Base-by-base conservation (phyloP, 331 rosid genomes). In the Telfairia occidentalis region DNA sequence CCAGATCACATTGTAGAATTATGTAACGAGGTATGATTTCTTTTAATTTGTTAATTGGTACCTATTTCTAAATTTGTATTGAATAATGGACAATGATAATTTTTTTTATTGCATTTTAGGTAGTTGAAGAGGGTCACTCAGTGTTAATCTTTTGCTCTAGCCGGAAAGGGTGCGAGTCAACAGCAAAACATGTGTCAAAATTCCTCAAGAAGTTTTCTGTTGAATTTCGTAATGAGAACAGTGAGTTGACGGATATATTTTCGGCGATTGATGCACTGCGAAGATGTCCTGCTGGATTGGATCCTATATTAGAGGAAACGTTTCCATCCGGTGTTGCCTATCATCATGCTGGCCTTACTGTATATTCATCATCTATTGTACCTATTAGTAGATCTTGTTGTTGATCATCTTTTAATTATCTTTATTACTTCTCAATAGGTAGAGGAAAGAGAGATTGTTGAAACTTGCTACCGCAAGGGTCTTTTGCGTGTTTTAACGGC, bases 301-400 rank as follows among this genome's bases (percentile, higher is more conserved):
- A 94, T 84, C 98, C 98, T 76, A 49, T 80, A 80, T 79, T 94
- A 48, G 90, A 86, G 82, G 98, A 91, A 91, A 91, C 96, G 63
- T 80, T 94, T 73, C 96, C 96, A 40, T 81, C 84, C 63, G 97
- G 98, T 34, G 96, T 94, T 85, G 98, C 98, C 75, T 94, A 88
- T 83, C 98, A 94, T 81, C 98, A 94, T 81, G 97, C 97, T 73
- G 98, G 98, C 76, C 98, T 94, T 74, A 91, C 97, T 87, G 98
- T 93, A 75, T 18, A 57, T 34, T 75, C 70, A 53, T 57, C 78
- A 75, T 75, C 53, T 59, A 57, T 75, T 60, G 9, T 9, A 16
- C 40, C 29, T 18, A 85, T 82, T 61, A 70, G 57, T 35, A 66
- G 70, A 40, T 49, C 59, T 8, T 57, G 45, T 35, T 58, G 50